A percentile compares a stretch with the other conserved stretches of the same genome.
Evolutionary conservation across 176 grass and related monocot species (phyloP).

Genomic region (Zea luxurians): DNA sequence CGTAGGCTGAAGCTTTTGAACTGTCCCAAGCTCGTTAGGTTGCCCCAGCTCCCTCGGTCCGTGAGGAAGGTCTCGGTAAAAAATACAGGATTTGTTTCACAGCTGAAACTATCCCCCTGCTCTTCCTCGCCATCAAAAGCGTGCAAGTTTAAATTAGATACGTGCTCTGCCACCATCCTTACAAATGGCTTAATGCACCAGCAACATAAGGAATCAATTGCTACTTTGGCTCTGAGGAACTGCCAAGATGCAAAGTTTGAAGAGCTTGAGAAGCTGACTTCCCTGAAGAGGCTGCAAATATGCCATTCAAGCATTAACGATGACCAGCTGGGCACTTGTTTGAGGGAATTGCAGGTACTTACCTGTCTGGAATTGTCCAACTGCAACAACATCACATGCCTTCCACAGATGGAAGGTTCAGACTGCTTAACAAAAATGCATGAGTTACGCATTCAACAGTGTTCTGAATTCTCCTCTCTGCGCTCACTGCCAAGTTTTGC

Average conservation of each 20-base stretch:
- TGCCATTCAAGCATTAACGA: conserved; percentile 39
- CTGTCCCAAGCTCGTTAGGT: conserved; percentile 41
- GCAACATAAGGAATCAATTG: conserved; percentile 35
- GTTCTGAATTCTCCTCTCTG: conserved; percentile 40
- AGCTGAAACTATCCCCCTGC: conserved; percentile 33
- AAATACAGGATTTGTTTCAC: conserved; percentile 32
- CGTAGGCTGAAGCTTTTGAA: conserved; percentile 42
- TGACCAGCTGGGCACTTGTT: conserved; percentile 32
- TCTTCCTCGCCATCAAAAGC: conserved; percentile 26
- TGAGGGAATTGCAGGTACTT: conserved; percentile 22
- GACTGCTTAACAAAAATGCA: conserved; percentile 32
- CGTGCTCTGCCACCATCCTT: conserved; percentile 25
- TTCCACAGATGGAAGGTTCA: conserved; percentile 41
- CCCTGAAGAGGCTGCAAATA: conserved; percentile 45
- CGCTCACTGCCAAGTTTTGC: conserved; percentile 33
- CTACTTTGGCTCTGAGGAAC: conserved; percentile 40
- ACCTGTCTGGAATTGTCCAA: conserved; percentile 41
- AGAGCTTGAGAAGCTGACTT: conserved; percentile 36
- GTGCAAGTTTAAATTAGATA: conserved; percentile 38
- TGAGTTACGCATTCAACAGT: conserved; percentile 50
- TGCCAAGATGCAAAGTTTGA: conserved; percentile 33
- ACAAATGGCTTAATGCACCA: conserved; percentile 45
- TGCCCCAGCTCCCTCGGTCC: conserved; percentile 37
- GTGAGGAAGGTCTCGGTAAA: conserved; percentile 18
- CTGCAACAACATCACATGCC: conserved; percentile 42